Percentiles rank a stretch among this genome's conserved stretches.
Conservation (phyloP, 306 rosid genomes). For the Cicer judaicum region DNA sequence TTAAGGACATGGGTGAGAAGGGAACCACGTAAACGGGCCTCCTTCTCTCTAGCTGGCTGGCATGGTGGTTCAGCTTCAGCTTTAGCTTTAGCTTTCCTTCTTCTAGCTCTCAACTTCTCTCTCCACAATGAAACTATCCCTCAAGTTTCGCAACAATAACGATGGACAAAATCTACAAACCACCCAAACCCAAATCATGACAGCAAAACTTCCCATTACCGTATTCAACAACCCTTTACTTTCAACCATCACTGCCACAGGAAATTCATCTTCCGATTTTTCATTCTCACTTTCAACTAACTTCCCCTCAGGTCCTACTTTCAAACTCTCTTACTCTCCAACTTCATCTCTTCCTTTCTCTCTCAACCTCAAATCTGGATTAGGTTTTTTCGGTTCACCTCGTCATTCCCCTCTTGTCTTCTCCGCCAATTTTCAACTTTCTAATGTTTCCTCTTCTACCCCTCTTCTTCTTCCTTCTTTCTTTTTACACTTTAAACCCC, state of each 20-base stretch:
- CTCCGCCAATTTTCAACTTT: slow-evolving; percentile 62
- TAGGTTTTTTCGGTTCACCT: slow-evolving; percentile 80
- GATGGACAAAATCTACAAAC: slow-evolving; percentile 43
- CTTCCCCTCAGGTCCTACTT: slow-evolving; percentile 65
- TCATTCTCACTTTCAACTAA: slow-evolving; percentile 69
- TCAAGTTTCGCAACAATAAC: slow-evolving; percentile 53
- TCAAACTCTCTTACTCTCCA: slow-evolving; percentile 64
- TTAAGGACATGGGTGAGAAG: too few species aligned
- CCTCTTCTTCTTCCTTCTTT: slow-evolving; percentile 61
- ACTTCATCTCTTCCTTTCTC: slow-evolving; percentile 56
- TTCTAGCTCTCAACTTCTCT: background rate
- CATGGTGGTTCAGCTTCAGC: background rate
- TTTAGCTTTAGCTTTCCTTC: background rate
- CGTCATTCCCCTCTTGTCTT: slow-evolving; percentile 76
- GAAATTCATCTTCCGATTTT: slow-evolving; percentile 54
- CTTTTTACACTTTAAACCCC: slow-evolving; percentile 81
- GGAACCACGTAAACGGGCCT: too few species aligned
- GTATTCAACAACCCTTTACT: slow-evolving; percentile 67
- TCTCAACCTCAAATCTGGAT: slow-evolving; percentile 82
- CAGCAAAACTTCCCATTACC: slow-evolving; percentile 73
- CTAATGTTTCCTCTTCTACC: slow-evolving; percentile 23
- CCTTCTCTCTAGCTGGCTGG: too few species aligned
- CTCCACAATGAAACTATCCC: slow-evolving; percentile 67
- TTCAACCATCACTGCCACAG: slow-evolving; percentile 58
- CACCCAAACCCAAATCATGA: slow-evolving; percentile 48